A percentile compares a stretch with the other conserved stretches of the same genome.
Conservation (phyloP, 1,284 basidiomycete genomes). For the Vanrija humicola region DNA sequence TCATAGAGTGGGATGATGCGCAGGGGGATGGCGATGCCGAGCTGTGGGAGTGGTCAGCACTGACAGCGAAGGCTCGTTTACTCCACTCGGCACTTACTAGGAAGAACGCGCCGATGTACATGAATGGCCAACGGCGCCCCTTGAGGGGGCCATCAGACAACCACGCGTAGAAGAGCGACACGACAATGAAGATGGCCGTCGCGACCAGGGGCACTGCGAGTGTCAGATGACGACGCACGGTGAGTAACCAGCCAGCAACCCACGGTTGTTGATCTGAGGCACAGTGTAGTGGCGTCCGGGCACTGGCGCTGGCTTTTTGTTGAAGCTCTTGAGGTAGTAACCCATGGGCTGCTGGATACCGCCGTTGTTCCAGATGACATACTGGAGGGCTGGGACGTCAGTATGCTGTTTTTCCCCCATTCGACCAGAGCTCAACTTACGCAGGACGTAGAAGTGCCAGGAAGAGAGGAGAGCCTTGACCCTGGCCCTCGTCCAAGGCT, state of each 20-base stretch:
- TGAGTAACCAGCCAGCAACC: not conserved
- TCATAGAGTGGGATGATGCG: conserved; percentile 28
- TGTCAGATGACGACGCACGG: not conserved
- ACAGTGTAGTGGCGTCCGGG: conserved; percentile 31
- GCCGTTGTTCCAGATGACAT: conserved; percentile 36
- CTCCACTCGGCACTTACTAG: not conserved
- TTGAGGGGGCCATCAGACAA: conserved; percentile 31
- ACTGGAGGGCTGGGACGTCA: conserved; percentile 22
- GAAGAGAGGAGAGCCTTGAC: conserved; percentile 18
- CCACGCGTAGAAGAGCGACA: conserved; percentile 32
- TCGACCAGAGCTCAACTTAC: conserved; percentile 11
- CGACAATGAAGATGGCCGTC: conserved; percentile 32
- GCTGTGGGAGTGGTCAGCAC: too few relatives aligned
- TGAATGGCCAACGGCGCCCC: conserved; percentile 36
- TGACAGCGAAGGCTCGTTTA: too few relatives aligned
- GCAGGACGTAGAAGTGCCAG: conserved; percentile 42
- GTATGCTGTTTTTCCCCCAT: not conserved
- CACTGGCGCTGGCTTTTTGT: conserved; percentile 25
- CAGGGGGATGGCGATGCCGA: conserved; percentile 23
- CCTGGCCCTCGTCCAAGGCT: conserved; percentile 23
- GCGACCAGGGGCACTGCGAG: conserved; percentile 24
- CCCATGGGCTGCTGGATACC: conserved; percentile 29
- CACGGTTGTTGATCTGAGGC: conserved; percentile 31
- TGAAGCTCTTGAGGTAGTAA: conserved; percentile 42
- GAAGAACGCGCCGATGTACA: conserved; percentile 31